Evolutionary conservation across 2,329 filamentous ascomycete genomes (phyloP), one percentile per base, ranked within the genome.

Genomic region (Apiospora arundinis): DNA sequence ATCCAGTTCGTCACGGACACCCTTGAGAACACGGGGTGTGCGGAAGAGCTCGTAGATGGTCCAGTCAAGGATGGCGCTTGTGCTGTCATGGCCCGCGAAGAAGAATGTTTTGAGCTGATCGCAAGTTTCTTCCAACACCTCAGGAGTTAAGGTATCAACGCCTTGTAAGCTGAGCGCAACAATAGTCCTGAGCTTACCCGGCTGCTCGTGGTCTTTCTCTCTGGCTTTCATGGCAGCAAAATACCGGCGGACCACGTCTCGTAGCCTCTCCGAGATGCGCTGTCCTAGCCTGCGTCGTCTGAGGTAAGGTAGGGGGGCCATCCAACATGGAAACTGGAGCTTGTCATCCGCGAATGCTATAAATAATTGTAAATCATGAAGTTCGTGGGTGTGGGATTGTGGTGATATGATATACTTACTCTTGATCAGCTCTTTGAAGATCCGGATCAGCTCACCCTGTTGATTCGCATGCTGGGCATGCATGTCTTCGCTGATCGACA

Each of bases 61-160:
- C 68, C 70, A 73, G 7, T 42, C 66, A 9, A 74, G 56, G 12
- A 71, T 28, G n/a, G 66, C 66, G 25, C 70, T 74, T 6, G 72
- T 73, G 4, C 68, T 73, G 37, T 73, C 73, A 28, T 74, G 70
- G 4, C 72, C 72, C 2, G 73, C 73, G 23, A 74, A 73, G 5
- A 74, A 52, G 60, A 71, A 74, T n/a, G 70, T 73, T 5, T 67
- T 71, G 7, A 74, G 32, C 46, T 74, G 72, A 42, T 74, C 72
- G 21, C 71, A 74, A 18, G 71, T 70, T 25, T 73, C 71, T 25
- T 72, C 69, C 18, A 74, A 14, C 23, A 56, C 42, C 40, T 44
- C 44, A 16, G 18, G 46, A 14, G 68, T 63, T 23, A 72, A n/a
- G 23, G 45, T 11, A 6, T 60, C 44, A 3, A 18, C n/a, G 14